phyloP scores from a whole-genome alignment of 768 basidiomycete genomes.

The Chalciporus piperatus region DNA sequence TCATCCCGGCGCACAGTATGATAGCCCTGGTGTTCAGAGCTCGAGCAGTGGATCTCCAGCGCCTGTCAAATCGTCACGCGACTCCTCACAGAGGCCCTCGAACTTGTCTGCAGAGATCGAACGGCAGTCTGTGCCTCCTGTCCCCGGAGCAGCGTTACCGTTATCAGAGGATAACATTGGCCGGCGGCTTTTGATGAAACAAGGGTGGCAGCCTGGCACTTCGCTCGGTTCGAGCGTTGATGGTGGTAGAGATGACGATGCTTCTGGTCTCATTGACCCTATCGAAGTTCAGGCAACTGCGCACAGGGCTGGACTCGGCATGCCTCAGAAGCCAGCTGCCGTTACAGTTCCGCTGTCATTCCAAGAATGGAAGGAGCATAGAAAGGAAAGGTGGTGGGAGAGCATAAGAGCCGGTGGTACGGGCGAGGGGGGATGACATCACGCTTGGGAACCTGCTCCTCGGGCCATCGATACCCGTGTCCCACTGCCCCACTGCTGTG shows the following conservation, averaged over 20 bases:
- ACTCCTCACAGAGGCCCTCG: slow-evolving; percentile 22
- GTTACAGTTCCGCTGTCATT: slow-evolving; percentile 2
- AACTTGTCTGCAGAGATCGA: slow-evolving; percentile 11
- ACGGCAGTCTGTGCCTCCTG: neutral
- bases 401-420: slow-evolving; percentile 5
- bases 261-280: slow-evolving; percentile 50
- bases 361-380: slow-evolving; percentile 40
- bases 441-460: too few species aligned
- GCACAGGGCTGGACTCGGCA: slow-evolving; percentile 57
- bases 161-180: slow-evolving; percentile 62
- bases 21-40: slow-evolving; percentile 47
- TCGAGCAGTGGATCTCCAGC: slow-evolving; percentile 23
- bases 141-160: slow-evolving; percentile 38
- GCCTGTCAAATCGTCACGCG: slow-evolving; percentile 4
- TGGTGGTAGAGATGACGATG: slow-evolving; percentile 5
- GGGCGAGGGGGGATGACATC: neutral
- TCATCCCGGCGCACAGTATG: slow-evolving; percentile 48
- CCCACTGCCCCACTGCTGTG: neutral
- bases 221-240: slow-evolving; percentile 27
- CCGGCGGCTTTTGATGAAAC: slow-evolving; percentile 63
- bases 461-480: neutral
- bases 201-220: slow-evolving; percentile 73
- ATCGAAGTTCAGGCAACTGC: slow-evolving; percentile 44
- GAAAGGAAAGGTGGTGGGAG: slow-evolving; percentile 42
- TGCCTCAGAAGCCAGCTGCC: slow-evolving; percentile 25